phyloP scores from a whole-genome alignment of 306 rosid species.

The Cucumis cinereus region DNA sequence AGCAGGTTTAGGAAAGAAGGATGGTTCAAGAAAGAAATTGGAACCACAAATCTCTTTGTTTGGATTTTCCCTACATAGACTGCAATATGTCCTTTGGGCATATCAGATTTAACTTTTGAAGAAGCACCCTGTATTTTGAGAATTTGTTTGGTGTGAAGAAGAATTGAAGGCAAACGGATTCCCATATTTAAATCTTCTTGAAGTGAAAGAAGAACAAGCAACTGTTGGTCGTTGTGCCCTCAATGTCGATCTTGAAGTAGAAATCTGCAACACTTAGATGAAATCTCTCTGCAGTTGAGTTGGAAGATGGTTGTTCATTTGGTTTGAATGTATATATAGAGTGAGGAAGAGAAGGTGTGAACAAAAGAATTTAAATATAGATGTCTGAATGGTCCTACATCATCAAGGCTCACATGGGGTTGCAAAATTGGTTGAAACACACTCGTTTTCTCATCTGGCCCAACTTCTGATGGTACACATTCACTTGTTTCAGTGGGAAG shows the following conservation, averaged over 20 bases:
- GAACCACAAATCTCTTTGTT: constrained; percentile 32
- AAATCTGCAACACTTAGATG: not conserved
- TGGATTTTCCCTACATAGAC: constrained; percentile 38
- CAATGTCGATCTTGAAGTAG: not conserved
- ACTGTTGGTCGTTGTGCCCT: not conserved
- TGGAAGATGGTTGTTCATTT: constrained; percentile 8
- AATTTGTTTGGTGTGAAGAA: constrained; percentile 6
- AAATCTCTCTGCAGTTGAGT: constrained; percentile 6
- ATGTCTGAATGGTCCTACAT: not conserved
- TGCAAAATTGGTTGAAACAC: not conserved
- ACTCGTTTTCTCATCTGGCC: constrained; percentile 5
- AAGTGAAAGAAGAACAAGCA: constrained; percentile 3
- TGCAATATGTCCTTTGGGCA: constrained; percentile 40
- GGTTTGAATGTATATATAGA: not conserved
- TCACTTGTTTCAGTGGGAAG: constrained; percentile 4
- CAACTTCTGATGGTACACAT: not conserved
- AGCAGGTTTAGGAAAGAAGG: constrained; percentile 31
- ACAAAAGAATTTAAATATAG: not conserved
- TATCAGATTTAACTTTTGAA: not conserved
- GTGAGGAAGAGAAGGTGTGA: not conserved
- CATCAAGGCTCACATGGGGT: constrained; percentile 6
- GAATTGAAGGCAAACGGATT: constrained; percentile 1
- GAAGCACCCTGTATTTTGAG: not conserved
- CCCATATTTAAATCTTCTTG: not conserved
- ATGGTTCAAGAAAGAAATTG: constrained; percentile 25